These are phyloP conservation scores for Lunasporangiospora selenospora DNA, from an alignment of 192 early-diverging fungal genomes.

Conservation along the genomic window DNA sequence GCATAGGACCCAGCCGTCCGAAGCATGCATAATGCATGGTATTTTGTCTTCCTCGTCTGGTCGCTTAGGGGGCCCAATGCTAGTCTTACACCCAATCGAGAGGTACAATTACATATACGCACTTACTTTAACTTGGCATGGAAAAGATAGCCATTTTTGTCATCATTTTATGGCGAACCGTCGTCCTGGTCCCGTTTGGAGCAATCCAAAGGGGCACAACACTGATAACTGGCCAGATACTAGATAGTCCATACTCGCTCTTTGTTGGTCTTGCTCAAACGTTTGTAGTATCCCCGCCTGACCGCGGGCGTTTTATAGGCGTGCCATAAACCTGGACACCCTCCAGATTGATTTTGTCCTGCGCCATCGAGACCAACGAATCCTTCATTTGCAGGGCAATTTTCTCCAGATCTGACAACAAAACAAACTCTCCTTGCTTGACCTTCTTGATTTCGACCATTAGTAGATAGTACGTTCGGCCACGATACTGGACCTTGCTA, in stretches of 20 bases:
- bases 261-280: background rate
- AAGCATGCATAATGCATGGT: slow-evolving; percentile 9
- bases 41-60: slow-evolving; percentile 9
- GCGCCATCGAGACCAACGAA: slow-evolving; percentile 1
- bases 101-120: background rate
- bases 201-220: background rate
- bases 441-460: slow-evolving; percentile 7
- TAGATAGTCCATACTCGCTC: background rate
- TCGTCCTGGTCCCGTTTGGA: background rate
- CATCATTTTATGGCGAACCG: background rate
- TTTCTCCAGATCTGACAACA: background rate
- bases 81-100: slow-evolving; percentile 1
- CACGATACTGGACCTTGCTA: slow-evolving; percentile 1
- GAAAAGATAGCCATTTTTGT: background rate
- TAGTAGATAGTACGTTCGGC: background rate
- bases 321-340: background rate
- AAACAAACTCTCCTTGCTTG: background rate
- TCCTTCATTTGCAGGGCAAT: slow-evolving; percentile 7
- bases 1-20: slow-evolving; percentile 5
- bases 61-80: slow-evolving; percentile 11
- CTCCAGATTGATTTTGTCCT: background rate
- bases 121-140: background rate
- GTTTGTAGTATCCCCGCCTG: background rate
- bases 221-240: background rate
- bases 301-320: slow-evolving; percentile 3